Conservation (phyloP, 116 monocot species). For the Posidonia oceanica region DNA sequence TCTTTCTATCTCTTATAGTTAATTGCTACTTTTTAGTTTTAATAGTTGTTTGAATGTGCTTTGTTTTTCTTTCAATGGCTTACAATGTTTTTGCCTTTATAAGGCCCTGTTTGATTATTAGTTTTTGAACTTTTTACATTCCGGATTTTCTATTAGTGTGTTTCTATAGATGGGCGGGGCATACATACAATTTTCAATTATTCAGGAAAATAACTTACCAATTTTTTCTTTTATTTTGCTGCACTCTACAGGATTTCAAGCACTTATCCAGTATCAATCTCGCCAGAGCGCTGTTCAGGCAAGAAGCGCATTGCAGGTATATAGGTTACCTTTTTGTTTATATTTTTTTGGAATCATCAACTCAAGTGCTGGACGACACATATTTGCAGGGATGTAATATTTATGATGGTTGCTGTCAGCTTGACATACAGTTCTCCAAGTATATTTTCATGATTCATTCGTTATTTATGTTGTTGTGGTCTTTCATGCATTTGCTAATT, state of each 20-base stretch:
- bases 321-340: constrained; percentile 5
- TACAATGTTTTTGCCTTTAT: too few species aligned
- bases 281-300: constrained; percentile 70
- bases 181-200: too few species aligned
- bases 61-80: too few species aligned
- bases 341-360: not conserved
- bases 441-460: constrained; percentile 16
- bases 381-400: constrained; percentile 73
- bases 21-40: constrained; percentile 1
- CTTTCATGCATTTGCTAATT: constrained; percentile 1
- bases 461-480: not conserved
- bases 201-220: too few species aligned
- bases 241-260: constrained; percentile 99
- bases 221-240: too few species aligned
- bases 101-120: not conserved
- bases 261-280: constrained; percentile 84
- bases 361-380: not conserved
- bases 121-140: not conserved
- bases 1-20: constrained; percentile 7
- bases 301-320: constrained; percentile 72
- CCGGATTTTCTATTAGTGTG: too few species aligned
- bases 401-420: constrained; percentile 98
- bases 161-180: too few species aligned
- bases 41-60: not conserved
- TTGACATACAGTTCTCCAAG: constrained; percentile 97